Evolutionary conservation across 2,329 filamentous ascomycete genomes (phyloP), one percentile per base, ranked within the genome.

Genomic region (Metarhizium humberi): DNA sequence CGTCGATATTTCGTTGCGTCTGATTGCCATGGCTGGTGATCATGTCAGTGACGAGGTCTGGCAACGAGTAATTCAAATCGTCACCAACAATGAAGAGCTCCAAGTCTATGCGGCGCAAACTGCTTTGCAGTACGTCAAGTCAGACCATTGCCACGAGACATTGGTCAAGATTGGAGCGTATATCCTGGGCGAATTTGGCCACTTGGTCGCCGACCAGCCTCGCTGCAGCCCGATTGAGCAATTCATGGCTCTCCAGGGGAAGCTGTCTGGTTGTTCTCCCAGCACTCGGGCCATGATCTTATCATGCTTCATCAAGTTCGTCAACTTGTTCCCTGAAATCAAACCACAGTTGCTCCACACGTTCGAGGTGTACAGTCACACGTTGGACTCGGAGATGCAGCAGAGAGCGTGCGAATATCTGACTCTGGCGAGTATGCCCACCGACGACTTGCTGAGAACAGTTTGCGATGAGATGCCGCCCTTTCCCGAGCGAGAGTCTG

Each of bases 11-110:
- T 96, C 94, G 11, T 78, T 99, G 61, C 85, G 92, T 55, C 81
- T 99, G 53, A 92, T 99, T 57, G 91, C 92, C 56, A 92, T 97
- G 84, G 94, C 95, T 3, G 94, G 94, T 62, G 94, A 99, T 66
- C 94, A 99, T 69, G 92, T 99, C 62, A 97, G 92, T 71, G 95
- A 99, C 60, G 94, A 99, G 73, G 94, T 99, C 18, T 99, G 94
- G 94, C 94, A 99, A 70, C 86, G 94, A 63, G 92, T 99, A 55
- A 96, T 96, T 59, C 94, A 99, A 70, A 97, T 99, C 63, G 92
- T 97, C 57, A 97, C 94, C 54, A 99, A 99, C 76, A 99, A 99
- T 70, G 94, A 99, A 71, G 92, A 97, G 70, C 79, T 99, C 11
- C 94, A 99, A 71, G 87, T 96, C 0, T 99, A 99, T 68, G 94